Base-by-base conservation (phyloP, 768 basidiomycete species). In the Leccinellum rugosiceps region DNA sequence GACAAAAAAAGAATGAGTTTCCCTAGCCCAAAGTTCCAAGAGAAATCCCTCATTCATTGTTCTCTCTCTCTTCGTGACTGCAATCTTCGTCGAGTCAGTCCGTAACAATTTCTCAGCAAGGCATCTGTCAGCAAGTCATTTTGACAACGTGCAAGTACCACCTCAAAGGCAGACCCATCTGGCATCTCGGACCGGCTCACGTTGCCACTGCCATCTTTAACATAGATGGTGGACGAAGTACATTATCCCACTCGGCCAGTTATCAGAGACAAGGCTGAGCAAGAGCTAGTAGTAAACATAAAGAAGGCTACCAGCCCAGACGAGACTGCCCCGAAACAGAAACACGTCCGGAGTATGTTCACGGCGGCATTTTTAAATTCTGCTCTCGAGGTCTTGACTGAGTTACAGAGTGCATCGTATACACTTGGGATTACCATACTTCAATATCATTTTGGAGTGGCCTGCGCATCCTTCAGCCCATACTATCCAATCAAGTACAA, bases 351-450 rank as follows among this genome's bases (percentile, higher is more conserved):
- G 72, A 98, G 96, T 98, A 76, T 72, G 88, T 80, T 53, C 47
- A 43, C 46, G 58, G 53, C 51, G 57, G n/a, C n/a, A n/a, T n/a
- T 60, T 8, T 51, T 63, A 56, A 30, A 44, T 53, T 52, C 60
- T 17, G 32, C 14, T 55, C 44, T 34, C 47, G 23, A 28, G 26
- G 56, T 50, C 58, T 72, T 43, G 49, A 74, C 50, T 9, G 28
- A 34, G 21, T 31, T 10, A 10, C 72, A 98, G 96, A 98, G 78
- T 93, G 91, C 67, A 98, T 99, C 71, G 92, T 98, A 25, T 99
- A 94, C 74, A 98, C 97, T 6, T 98, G 95, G 95, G 97, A 99
- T 73, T 98, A 98, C 68, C 95, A 98, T 67, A 91, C 94, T 19
- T 98, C 95, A 34, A 87, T 92, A 65, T 95, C 95, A 6, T 98